Base-by-base conservation (phyloP, 2,329 filamentous ascomycete species). In the Fusarium ramigenum region DNA sequence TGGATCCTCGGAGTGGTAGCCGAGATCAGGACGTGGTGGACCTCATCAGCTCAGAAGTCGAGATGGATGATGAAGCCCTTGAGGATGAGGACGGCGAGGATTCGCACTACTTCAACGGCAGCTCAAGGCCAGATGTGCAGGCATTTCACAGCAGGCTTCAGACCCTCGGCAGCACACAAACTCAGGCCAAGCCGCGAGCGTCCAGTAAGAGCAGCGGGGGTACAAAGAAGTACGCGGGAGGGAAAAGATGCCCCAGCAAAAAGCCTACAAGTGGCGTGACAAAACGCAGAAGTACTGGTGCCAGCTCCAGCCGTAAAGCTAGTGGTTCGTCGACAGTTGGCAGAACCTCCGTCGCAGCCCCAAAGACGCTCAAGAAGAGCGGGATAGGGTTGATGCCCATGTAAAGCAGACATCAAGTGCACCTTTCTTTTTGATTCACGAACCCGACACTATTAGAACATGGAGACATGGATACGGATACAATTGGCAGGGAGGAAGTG, bases 1-100 rank as follows among this genome's bases (percentile, higher is more conserved):
- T 87, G 83, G 82, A 82, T n/a, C 72, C 72, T 66, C 67, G 68
- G 39, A 57, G 75, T 28, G 56, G 73, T n/a, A 58, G 66, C 34
- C 62, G 66, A 30, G 74, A 72, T 52, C 77, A 81, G 63, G 85
- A 87, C 28, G 80, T 90, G 34, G 88, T 91, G 34, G 87, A 91
- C 70, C 82, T 91, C 30, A 85, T 90, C 69, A 87, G 85, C 73
- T 85, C 84, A 6, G 85, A 83, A 30, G 70, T 81, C 23, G 82
- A 83, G 36, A 73, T 79, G 57, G 80, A 84, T 21, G 80, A 84
- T 5, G 82, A 82, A 7, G 78, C 80, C 7, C 80, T 79, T 7
- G 79, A 82, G 28, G 82, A 82, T 4, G 82, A 80, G 19, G 80
- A 80, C 1, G 82, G 82, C 21, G 82, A 84, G 60, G 77, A 82